phyloP scores from a whole-genome alignment of 2,329 filamentous ascomycete genomes.

The Beauveria asiatica region DNA sequence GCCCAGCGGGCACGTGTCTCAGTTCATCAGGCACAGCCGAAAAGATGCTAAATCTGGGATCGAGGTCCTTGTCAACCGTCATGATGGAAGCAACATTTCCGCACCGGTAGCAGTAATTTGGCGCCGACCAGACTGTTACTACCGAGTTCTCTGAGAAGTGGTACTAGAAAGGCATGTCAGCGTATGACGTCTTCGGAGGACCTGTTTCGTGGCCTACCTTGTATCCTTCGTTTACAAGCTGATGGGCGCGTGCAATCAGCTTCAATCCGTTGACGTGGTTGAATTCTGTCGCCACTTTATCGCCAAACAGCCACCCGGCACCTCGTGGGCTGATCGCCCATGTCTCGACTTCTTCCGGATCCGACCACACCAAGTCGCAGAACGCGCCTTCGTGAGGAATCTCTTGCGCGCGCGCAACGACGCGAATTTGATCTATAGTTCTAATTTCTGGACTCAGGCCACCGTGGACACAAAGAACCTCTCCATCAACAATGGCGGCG shows the following conservation, averaged over 20 bases:
- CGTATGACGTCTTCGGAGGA: background rate
- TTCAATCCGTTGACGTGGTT: slow-evolving; percentile 94
- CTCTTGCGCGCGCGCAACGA: slow-evolving; percentile 94
- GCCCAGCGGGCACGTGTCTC: slow-evolving; percentile 66
- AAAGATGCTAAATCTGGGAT: slow-evolving; percentile 89
- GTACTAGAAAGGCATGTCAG: slow-evolving; percentile 45
- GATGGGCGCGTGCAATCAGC: slow-evolving; percentile 93
- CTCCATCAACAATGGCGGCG: slow-evolving; percentile 93
- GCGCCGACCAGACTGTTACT: slow-evolving; percentile 96
- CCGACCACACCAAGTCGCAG: slow-evolving; percentile 96
- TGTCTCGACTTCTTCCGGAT: slow-evolving; percentile 93
- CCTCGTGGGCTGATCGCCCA: slow-evolving; percentile 92
- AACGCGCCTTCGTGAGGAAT: slow-evolving; percentile 98
- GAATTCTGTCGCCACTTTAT: slow-evolving; percentile 96
- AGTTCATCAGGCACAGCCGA: slow-evolving; percentile 80
- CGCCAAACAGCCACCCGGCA: slow-evolving; percentile 96
- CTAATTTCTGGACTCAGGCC: slow-evolving; percentile 85
- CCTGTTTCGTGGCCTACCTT: slow-evolving; percentile 50
- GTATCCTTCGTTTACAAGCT: slow-evolving; percentile 96
- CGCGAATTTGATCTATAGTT: slow-evolving; percentile 97
- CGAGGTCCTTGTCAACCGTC: slow-evolving; percentile 76
- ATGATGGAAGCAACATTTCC: slow-evolving; percentile 97
- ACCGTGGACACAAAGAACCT: slow-evolving; percentile 97
- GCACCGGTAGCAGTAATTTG: slow-evolving; percentile 91
- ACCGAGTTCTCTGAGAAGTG: slow-evolving; percentile 94